phyloP scores from a whole-genome alignment of 2,329 filamentous ascomycete species.

The Phaeomoniella chlamydospora region DNA sequence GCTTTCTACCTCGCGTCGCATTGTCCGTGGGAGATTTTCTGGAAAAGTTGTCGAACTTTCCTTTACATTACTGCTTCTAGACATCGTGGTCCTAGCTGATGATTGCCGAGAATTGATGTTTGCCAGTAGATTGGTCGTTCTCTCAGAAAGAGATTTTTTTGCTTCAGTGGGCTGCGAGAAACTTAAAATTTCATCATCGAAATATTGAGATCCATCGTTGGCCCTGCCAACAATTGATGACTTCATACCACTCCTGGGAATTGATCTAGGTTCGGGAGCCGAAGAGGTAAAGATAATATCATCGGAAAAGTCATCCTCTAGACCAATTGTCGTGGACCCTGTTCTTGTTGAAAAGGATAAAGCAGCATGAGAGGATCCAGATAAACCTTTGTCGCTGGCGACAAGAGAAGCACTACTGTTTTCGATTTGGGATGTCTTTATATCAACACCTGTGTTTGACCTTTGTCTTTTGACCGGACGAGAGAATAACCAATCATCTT shows the following conservation, averaged over 20 bases:
- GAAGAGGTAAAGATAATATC: slow-evolving; percentile 29
- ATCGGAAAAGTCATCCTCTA: slow-evolving; percentile 18
- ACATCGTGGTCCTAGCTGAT: neutral
- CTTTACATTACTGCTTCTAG: slow-evolving; percentile 3
- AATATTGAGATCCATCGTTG: slow-evolving; percentile 13
- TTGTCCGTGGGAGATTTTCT: slow-evolving; percentile 25
- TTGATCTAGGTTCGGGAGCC: slow-evolving; percentile 13
- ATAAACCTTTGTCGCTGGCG: neutral
- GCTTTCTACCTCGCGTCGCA: slow-evolving; percentile 1
- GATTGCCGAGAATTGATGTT: slow-evolving; percentile 11
- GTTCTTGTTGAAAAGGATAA: too few relatives aligned
- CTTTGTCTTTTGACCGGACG: slow-evolving; percentile 18
- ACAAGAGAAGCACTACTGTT: neutral
- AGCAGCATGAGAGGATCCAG: neutral
- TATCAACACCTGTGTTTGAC: too few relatives aligned
- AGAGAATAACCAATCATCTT: slow-evolving; percentile 11
- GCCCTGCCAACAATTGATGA: neutral
- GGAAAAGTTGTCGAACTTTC: slow-evolving; percentile 12
- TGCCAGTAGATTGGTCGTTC: slow-evolving; percentile 24
- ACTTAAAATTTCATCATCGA: slow-evolving; percentile 11
- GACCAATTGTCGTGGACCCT: slow-evolving; percentile 6
- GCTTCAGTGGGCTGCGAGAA: slow-evolving; percentile 5
- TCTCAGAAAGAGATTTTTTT: slow-evolving; percentile 18
- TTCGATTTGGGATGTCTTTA: too few relatives aligned
- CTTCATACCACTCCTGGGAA: slow-evolving; percentile 3